Conservation (phyloP, 768 basidiomycete genomes). For the Xerocomus potaroensis region DNA sequence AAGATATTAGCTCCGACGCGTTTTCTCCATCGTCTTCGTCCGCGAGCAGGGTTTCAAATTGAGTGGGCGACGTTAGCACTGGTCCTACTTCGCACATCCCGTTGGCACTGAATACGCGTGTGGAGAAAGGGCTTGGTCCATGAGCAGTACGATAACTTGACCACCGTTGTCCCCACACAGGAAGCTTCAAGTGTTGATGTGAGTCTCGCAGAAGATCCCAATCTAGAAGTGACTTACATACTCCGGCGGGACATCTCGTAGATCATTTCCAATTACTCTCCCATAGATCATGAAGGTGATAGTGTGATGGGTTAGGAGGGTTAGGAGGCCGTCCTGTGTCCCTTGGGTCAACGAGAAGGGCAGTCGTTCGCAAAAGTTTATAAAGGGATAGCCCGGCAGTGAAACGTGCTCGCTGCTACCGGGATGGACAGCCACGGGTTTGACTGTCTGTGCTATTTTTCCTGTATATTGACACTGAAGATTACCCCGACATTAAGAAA, state of each 20-base stretch:
- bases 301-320: conserved; percentile 14
- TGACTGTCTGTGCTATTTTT: conserved; percentile 16
- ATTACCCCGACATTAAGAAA: conserved; percentile 22
- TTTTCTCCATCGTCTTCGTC: conserved; percentile 21
- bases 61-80: conserved; percentile 18
- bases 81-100: conserved; percentile 21
- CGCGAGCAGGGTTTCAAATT: conserved; percentile 13
- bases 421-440: conserved; percentile 26
- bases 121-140: conserved; percentile 26
- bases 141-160: conserved; percentile 17
- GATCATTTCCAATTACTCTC: conserved; percentile 29
- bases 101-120: conserved; percentile 15
- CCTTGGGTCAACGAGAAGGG: conserved; percentile 14
- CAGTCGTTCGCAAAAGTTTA: conserved; percentile 20
- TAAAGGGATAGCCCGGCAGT: conserved; percentile 19
- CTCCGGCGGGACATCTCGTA: conserved; percentile 28
- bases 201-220: conserved; percentile 1
- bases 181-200: conserved; percentile 19
- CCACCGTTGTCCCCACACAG: conserved; percentile 33
- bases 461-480: conserved; percentile 10
- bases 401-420: conserved; percentile 22
- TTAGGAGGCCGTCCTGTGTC: conserved; percentile 12
- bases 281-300: conserved; percentile 21
- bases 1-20: not conserved
- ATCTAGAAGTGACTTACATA: conserved; percentile 18